These are phyloP conservation scores for Diaporthe citri DNA, from an alignment of 2,329 filamentous ascomycete genomes.

Conservation along the genomic window DNA sequence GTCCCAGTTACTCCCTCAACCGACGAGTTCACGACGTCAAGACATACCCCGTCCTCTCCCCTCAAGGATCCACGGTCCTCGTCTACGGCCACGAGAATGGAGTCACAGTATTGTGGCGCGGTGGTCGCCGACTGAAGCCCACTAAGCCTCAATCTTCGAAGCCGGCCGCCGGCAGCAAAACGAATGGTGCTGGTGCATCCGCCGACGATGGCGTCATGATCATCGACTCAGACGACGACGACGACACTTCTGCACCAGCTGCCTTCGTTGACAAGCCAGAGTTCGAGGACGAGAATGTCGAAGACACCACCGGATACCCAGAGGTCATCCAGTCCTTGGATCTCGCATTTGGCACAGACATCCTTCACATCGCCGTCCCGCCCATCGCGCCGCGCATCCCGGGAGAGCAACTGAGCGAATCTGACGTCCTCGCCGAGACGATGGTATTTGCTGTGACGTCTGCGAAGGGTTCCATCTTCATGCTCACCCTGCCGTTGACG, in stretches of 20 bases:
- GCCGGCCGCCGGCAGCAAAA: slow-evolving; percentile 54
- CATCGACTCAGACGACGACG: slow-evolving; percentile 74
- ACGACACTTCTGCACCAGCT: slow-evolving; percentile 53
- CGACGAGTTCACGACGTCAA: slow-evolving; percentile 71
- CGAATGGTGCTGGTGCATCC: slow-evolving; percentile 59
- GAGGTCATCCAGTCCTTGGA: slow-evolving; percentile 72
- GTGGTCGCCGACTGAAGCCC: slow-evolving; percentile 70
- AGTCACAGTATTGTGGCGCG: slow-evolving; percentile 72
- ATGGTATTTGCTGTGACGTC: slow-evolving; percentile 74
- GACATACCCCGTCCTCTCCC: slow-evolving; percentile 71
- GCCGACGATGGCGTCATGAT: slow-evolving; percentile 69
- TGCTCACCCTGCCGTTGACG: slow-evolving; percentile 71
- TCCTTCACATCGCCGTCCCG: slow-evolving; percentile 67
- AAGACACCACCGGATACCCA: slow-evolving; percentile 61
- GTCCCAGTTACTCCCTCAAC: slow-evolving; percentile 67
- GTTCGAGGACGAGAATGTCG: slow-evolving; percentile 66
- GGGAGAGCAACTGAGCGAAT: slow-evolving; percentile 62
- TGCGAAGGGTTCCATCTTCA: slow-evolving; percentile 66
- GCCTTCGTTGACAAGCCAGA: slow-evolving; percentile 66
- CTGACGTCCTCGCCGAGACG: slow-evolving; percentile 64
- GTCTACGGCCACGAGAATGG: slow-evolving; percentile 75
- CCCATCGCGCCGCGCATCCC: slow-evolving; percentile 63
- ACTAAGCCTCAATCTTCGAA: slow-evolving; percentile 48
- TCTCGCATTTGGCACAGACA: slow-evolving; percentile 68
- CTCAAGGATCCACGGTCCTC: slow-evolving; percentile 73